A percentile compares a stretch with the other conserved stretches of the same genome.
Conservation (phyloP, 108 stramenopile species). For the Cyclotella choctawhatcheeana region DNA sequence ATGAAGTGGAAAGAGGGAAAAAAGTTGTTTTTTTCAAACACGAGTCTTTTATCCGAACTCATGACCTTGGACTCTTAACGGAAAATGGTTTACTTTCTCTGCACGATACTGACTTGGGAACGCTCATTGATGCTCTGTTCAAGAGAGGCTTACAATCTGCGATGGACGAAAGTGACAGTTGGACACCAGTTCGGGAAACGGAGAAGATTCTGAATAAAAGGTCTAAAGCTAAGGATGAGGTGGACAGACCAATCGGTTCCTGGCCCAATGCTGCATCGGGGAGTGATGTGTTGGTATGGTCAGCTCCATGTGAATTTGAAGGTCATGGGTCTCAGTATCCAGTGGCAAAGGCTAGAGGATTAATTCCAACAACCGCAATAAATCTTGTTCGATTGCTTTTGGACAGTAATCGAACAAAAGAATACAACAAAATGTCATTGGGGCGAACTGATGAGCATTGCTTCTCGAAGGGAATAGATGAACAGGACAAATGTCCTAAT, state of each 20-base stretch:
- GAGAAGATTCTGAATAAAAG: slow-evolving; percentile 46
- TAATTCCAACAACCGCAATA: slow-evolving; percentile 39
- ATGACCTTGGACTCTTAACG: slow-evolving; percentile 35
- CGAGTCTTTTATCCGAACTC: slow-evolving; percentile 45
- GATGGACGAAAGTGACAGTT: slow-evolving; percentile 70
- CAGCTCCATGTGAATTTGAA: slow-evolving; percentile 32
- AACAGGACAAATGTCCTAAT: slow-evolving; percentile 32
- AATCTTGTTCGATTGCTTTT: slow-evolving; percentile 42
- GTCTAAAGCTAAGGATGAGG: slow-evolving; percentile 9
- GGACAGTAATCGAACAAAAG: slow-evolving; percentile 39
- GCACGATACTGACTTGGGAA: slow-evolving; percentile 11
- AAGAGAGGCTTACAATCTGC: slow-evolving; percentile 51
- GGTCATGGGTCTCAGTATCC: slow-evolving; percentile 55
- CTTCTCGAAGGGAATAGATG: slow-evolving; percentile 39
- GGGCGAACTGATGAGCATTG: slow-evolving; percentile 48
- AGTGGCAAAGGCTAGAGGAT: slow-evolving; percentile 46
- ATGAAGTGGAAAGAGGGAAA: background rate
- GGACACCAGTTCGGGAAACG: slow-evolving; percentile 59
- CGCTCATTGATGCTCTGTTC: slow-evolving; percentile 52
- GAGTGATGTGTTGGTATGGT: slow-evolving; percentile 49
- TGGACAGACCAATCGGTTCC: slow-evolving; percentile 33
- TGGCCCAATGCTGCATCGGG: slow-evolving; percentile 50
- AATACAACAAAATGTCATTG: slow-evolving; percentile 57
- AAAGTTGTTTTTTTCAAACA: slow-evolving; percentile 23
- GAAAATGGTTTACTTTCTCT: slow-evolving; percentile 22